phyloP scores from a whole-genome alignment of 768 basidiomycete genomes.

The Crassisporium funariophilum region DNA sequence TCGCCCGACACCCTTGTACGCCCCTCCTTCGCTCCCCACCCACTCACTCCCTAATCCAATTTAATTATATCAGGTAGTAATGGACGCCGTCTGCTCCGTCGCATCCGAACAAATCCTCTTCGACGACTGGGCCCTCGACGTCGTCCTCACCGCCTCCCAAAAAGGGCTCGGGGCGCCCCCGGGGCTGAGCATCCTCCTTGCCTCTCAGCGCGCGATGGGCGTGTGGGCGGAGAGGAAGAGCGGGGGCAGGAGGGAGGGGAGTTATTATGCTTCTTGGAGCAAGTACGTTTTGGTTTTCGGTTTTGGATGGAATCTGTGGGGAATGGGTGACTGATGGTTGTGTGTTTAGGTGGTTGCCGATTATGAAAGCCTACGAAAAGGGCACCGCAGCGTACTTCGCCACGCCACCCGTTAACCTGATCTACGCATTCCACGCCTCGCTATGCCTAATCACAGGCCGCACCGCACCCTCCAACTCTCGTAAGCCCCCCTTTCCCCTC shows the following conservation, averaged over 20 bases:
- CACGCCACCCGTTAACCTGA: constrained; percentile 92
- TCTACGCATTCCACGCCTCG: constrained; percentile 88
- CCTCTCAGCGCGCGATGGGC: constrained; percentile 76
- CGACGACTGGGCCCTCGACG: constrained; percentile 92
- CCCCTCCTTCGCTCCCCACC: neutral
- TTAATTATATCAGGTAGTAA: constrained; percentile 40
- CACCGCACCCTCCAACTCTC: constrained; percentile 3
- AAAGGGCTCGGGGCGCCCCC: constrained; percentile 95
- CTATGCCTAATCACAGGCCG: constrained; percentile 64
- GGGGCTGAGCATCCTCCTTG: constrained; percentile 85
- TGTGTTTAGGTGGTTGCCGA: constrained; percentile 73
- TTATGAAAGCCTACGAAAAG: constrained; percentile 92
- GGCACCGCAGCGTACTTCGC: constrained; percentile 89
- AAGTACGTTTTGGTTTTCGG: constrained; percentile 13
- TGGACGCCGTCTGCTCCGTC: constrained; percentile 96
- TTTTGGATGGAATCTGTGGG: neutral
- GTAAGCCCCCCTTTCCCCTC: constrained; percentile 3
- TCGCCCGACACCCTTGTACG: constrained; percentile 80
- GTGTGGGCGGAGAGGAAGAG: constrained; percentile 40
- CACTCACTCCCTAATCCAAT: neutral
- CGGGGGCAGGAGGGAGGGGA: constrained; percentile 23
- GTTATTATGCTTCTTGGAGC: constrained; percentile 85
- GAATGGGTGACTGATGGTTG: neutral
- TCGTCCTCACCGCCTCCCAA: constrained; percentile 84
- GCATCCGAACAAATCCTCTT: constrained; percentile 94